Evolutionary conservation across 331 rosid genomes (phyloP), one percentile per base, ranked within the genome.

Genomic region (Erythrophleum ivorense): DNA sequence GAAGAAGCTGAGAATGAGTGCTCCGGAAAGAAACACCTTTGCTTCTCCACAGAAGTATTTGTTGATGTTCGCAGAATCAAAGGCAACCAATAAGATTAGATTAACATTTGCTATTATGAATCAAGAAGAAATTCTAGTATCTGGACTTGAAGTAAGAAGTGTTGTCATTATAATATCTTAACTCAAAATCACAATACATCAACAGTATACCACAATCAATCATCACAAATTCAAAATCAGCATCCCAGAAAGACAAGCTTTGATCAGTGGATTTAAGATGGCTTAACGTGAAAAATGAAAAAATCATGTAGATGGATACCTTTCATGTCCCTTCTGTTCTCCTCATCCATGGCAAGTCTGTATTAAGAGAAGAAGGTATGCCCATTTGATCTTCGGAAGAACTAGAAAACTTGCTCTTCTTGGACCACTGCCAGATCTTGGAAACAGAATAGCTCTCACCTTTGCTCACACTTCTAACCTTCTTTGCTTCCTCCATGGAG

Each of bases 361-460:
- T 36, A 34, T 81, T 78, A 79, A 88, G 92, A 78, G 91, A 89
- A 75, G 90, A 85, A 66, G 90, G 91, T 90, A 91, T 77, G 54
- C 86, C 92, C 79, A 80, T 75, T 31, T 88, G 88, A 55, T 88
- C 75, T 62, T 88, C 93, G 1, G 84, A 80, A 36, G 93, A 90
- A 80, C 84, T 85, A 18, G 89, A 87, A 72, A 73, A 90, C 85
- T 87, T 93, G n/a, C 91, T 92, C 87, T 93, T 93, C 82, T 90
- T 90, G 8, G 94, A 85, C 97, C 97, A 93, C 24, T 85, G 91
- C 97, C 97, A 93, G 78, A 91, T 91, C 88, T 93, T 93, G 75
- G 97, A 93, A 80, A 91, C 90, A 31, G 97, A 93, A 74, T 85
- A 91, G 88, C 97, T 93, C 87, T 93, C 97, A 9, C 94, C 97